Percentiles rank a stretch among this genome's conserved stretches.
These are phyloP conservation scores for Neurospora sp. DNA, from an alignment of 495 filamentous ascomycete species.

Conservation along the genomic window DNA sequence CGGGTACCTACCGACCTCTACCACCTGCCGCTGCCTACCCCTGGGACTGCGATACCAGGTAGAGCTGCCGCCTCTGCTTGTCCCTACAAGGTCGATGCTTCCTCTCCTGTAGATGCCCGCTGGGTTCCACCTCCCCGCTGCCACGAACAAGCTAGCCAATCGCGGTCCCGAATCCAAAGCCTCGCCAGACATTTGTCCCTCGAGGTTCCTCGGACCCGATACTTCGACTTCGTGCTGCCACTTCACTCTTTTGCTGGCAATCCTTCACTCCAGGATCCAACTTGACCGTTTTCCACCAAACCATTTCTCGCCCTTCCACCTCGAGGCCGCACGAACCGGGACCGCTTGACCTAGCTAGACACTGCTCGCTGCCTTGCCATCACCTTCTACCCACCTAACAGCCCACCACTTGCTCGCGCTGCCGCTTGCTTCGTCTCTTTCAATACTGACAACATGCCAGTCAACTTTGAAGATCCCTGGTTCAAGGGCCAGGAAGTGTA, in stretches of 20 bases:
- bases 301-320: neutral
- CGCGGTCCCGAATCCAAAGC: neutral
- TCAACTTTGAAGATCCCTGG: constrained; percentile 33
- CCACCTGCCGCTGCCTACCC: neutral
- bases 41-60: neutral
- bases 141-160: neutral
- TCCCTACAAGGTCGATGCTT: neutral
- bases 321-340: neutral
- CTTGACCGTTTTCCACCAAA: neutral
- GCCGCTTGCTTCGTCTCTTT: constrained; percentile 2
- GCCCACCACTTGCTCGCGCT: constrained; percentile 10
- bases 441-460: constrained; percentile 14
- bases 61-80: neutral
- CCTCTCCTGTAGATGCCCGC: neutral
- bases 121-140: neutral
- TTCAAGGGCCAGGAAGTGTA: constrained; percentile 36
- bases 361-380: neutral
- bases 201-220: neutral
- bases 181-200: neutral
- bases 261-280: neutral
- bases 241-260: neutral
- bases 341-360: neutral
- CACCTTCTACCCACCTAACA: neutral
- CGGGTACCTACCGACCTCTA: neutral
- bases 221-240: neutral